These are phyloP conservation scores for Phytophthora nicotianae DNA, from an alignment of 352 stramenopile genomes.

Conservation along the genomic window DNA sequence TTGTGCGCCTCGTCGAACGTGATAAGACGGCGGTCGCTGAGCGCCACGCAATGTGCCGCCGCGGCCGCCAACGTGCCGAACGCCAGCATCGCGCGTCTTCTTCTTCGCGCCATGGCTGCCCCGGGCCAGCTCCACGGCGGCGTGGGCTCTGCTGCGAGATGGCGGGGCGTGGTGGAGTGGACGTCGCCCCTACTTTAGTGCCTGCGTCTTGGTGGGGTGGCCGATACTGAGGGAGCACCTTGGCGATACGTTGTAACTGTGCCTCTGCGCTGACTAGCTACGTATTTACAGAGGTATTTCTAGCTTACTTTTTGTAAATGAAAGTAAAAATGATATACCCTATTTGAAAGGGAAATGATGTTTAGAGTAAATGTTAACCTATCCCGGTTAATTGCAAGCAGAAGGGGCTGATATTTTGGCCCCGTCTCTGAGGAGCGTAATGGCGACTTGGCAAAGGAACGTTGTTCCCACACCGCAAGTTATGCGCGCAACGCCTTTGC, in stretches of 20 bases:
- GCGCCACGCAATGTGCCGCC: slow-evolving; percentile 17
- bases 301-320: not conserved
- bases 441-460: slow-evolving; percentile 1
- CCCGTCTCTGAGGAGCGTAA: not conserved
- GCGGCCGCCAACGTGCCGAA: slow-evolving; percentile 16
- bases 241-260: slow-evolving; percentile 4
- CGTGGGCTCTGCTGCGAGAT: slow-evolving; percentile 10
- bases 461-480: not conserved
- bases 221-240: not conserved
- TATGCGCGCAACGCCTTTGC: not conserved
- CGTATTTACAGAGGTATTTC: not conserved
- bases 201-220: not conserved
- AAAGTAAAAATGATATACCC: not conserved
- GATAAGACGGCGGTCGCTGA: slow-evolving; percentile 22
- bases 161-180: slow-evolving; percentile 13
- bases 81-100: slow-evolving; percentile 26
- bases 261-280: slow-evolving; percentile 3
- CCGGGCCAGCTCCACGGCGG: slow-evolving; percentile 15
- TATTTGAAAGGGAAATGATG: not conserved
- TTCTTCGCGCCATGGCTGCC: slow-evolving; percentile 33
- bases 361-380: not conserved
- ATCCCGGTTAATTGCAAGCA: not conserved
- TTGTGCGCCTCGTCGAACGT: slow-evolving; percentile 28
- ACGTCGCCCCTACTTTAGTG: not conserved
- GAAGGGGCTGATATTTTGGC: not conserved